These are phyloP conservation scores for Apophysomyces sp. DNA, from an alignment of 371 early-diverging fungal species.

Conservation along the genomic window DNA sequence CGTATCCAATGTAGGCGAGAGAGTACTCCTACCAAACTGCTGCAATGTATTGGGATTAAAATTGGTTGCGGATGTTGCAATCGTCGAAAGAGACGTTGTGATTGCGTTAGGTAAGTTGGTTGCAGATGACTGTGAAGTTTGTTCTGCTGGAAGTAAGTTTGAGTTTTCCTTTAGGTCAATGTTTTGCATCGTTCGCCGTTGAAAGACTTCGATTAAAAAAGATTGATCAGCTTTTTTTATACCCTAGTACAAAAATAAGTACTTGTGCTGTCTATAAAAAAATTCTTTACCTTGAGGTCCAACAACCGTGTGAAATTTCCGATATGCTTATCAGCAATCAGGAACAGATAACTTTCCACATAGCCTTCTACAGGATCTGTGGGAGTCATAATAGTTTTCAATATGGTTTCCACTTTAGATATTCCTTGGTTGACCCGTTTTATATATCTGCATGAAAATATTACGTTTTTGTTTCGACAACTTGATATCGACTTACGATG, in stretches of 20 bases:
- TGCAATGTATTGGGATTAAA: slow-evolving; percentile 27
- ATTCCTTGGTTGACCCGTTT: slow-evolving; percentile 83
- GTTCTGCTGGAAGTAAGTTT: slow-evolving; percentile 25
- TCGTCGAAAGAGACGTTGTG: slow-evolving; percentile 39
- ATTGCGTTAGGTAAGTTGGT: slow-evolving; percentile 30
- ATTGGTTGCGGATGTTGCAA: slow-evolving; percentile 45
- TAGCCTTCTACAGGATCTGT: slow-evolving; percentile 82
- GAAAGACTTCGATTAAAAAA: slow-evolving; percentile 54
- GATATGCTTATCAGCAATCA: slow-evolving; percentile 71
- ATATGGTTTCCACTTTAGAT: slow-evolving; percentile 76
- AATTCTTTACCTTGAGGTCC: slow-evolving; percentile 74
- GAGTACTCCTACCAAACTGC: slow-evolving; percentile 14
- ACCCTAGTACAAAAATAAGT: slow-evolving; percentile 27
- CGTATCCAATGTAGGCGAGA: slow-evolving; percentile 6
- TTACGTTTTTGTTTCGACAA: neutral
- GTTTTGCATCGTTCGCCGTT: slow-evolving; percentile 29
- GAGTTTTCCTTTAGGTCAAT: slow-evolving; percentile 36
- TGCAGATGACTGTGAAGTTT: neutral
- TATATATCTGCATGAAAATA: slow-evolving; percentile 52
- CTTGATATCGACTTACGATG: slow-evolving; percentile 46
- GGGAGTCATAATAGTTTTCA: slow-evolving; percentile 90
- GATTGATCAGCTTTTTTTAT: slow-evolving; percentile 58
- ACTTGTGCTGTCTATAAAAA: neutral
- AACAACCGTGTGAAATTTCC: slow-evolving; percentile 73
- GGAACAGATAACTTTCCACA: slow-evolving; percentile 83